Evolutionary conservation across 164 flowering plant species (phyloP).

Genomic region (Berberis thunbergii): DNA sequence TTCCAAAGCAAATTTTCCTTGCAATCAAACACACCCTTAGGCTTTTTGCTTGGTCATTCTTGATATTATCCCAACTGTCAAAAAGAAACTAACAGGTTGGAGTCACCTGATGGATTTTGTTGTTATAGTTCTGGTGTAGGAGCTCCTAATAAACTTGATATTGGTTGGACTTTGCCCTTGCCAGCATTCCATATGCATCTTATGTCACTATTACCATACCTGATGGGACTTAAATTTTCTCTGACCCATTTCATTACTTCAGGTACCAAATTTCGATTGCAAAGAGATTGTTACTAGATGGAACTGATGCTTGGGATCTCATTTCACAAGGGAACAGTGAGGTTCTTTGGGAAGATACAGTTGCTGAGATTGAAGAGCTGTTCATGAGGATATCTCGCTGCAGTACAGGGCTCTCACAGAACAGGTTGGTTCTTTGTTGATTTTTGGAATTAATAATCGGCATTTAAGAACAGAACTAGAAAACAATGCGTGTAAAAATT

Average conservation of each 20-base stretch:
- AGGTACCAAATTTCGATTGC: slow-evolving; percentile 71
- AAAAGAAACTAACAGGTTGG: no score
- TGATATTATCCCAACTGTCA: no score
- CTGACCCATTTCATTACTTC: slow-evolving; percentile 4
- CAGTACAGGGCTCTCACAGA: slow-evolving; percentile 49
- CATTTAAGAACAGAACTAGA: neutral
- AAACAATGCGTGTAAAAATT: no score
- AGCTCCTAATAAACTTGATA: no score
- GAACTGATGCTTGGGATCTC: slow-evolving; percentile 55
- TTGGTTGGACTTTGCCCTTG: no score
- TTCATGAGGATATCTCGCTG: slow-evolving; percentile 65
- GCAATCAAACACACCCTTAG: no score
- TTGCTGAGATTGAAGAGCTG: slow-evolving; percentile 49
- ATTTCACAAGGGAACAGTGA: slow-evolving; percentile 43
- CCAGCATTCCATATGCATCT: no score
- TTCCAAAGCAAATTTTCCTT: no score
- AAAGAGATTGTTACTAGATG: slow-evolving; percentile 70
- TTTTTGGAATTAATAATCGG: neutral
- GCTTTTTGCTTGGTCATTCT: no score
- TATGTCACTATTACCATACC: no score
- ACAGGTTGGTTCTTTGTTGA: slow-evolving; percentile 41
- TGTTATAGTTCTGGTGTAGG: no score
- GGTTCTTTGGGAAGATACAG: slow-evolving; percentile 60
- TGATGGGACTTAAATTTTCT: neutral
- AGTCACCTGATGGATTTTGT: no score